Conservation (phyloP, 176 grass and related monocot species). For the Eremochloa ophiuroides region DNA sequence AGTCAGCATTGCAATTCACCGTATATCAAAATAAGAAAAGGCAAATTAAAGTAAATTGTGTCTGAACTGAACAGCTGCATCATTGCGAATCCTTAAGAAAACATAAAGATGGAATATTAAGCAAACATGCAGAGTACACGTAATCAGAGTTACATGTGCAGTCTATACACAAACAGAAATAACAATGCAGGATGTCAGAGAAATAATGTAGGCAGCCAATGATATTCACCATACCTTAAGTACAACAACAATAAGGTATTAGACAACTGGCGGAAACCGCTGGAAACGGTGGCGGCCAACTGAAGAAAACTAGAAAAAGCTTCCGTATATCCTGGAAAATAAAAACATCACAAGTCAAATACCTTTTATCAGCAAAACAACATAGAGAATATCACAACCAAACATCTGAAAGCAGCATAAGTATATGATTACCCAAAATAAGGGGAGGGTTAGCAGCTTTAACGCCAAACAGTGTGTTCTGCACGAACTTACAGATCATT, state of each 20-base stretch:
- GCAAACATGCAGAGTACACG: not conserved
- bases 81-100: not conserved
- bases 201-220: not conserved
- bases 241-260: not conserved
- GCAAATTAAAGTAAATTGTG: not conserved
- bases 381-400: not conserved
- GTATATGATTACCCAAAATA: not conserved
- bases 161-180: not conserved
- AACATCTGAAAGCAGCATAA: not conserved
- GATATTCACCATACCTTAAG: slow-evolving; percentile 14
- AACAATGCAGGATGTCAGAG: not conserved
- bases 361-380: too few species aligned
- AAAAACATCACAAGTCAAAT: not conserved
- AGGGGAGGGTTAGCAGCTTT: not conserved
- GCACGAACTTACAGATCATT: not conserved
- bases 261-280: slow-evolving; percentile 3
- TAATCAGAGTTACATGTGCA: not conserved
- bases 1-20: not conserved
- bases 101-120: not conserved
- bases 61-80: not conserved
- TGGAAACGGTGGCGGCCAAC: not conserved
- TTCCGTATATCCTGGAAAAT: not conserved
- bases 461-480: not conserved
- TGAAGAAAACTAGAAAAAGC: not conserved
- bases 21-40: not conserved